These are phyloP conservation scores for Pueraria montana DNA, from an alignment of 306 rosid species.

Conservation along the genomic window DNA sequence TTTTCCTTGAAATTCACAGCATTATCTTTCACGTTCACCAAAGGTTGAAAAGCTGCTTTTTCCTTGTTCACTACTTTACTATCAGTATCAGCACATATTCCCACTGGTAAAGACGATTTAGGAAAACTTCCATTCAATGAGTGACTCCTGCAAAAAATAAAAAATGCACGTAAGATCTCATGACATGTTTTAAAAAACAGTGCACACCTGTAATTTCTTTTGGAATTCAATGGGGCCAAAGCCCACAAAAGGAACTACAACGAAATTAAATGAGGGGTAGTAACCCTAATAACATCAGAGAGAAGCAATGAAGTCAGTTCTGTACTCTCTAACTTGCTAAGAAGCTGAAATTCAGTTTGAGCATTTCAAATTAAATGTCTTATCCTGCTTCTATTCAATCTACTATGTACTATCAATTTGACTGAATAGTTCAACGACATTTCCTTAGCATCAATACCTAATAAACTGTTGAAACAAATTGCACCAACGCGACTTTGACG, in stretches of 20 bases:
- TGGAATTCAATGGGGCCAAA: too few relatives aligned
- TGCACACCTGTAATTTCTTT: too few relatives aligned
- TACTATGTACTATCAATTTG: neutral
- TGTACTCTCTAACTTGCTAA: slow-evolving; percentile 1
- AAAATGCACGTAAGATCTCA: neutral
- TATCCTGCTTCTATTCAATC: slow-evolving; percentile 16
- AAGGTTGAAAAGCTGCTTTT: slow-evolving; percentile 49
- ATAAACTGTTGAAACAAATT: neutral
- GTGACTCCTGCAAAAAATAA: slow-evolving; percentile 58
- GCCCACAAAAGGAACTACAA: too few relatives aligned
- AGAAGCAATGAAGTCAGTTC: neutral
- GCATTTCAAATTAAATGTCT: slow-evolving; percentile 17
- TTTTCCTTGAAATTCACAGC: slow-evolving; percentile 46
- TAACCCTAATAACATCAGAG: too few relatives aligned
- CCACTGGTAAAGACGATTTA: slow-evolving; percentile 36
- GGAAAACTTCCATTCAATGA: slow-evolving; percentile 48
- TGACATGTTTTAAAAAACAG: too few relatives aligned
- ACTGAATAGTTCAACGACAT: neutral
- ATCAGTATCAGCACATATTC: slow-evolving; percentile 38
- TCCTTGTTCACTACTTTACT: slow-evolving; percentile 48
- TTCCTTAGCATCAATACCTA: neutral
- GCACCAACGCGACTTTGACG: neutral
- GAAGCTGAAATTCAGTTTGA: neutral
- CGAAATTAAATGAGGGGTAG: too few relatives aligned
- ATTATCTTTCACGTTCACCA: slow-evolving; percentile 41